Percentiles rank a stretch among this genome's conserved stretches.
phyloP scores from a whole-genome alignment of 441 rosid species.

The Arabidopsis hybrid region DNA sequence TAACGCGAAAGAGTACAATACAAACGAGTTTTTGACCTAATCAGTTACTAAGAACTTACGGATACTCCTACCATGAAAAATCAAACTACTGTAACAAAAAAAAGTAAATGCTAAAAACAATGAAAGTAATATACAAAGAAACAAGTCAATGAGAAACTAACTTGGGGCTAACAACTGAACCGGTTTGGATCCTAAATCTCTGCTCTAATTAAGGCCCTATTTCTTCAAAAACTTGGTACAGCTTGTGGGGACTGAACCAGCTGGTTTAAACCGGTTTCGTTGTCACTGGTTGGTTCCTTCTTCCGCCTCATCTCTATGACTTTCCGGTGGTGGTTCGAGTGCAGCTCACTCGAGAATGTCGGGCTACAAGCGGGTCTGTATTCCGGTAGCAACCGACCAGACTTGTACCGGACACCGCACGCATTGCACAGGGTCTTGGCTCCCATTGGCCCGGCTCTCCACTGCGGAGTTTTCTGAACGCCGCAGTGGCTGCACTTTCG shows the following conservation, averaged over 20 bases:
- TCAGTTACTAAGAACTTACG: conserved; percentile 35
- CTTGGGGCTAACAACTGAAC: conserved; percentile 32
- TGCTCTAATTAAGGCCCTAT: conserved; percentile 13
- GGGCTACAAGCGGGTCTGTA: conserved; percentile 98
- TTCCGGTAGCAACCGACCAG: conserved; percentile 90
- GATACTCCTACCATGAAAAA: conserved; percentile 30
- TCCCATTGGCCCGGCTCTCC: conserved; percentile 93
- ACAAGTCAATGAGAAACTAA: conserved; percentile 31
- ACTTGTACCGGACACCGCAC: conserved; percentile 90
- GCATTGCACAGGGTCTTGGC: conserved; percentile 93
- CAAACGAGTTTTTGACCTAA: conserved; percentile 35
- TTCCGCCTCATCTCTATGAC: conserved; percentile 82
- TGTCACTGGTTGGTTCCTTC: conserved; percentile 24
- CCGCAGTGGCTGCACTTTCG: conserved; percentile 94
- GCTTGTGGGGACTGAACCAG: conserved; percentile 32
- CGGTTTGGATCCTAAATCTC: conserved; percentile 37
- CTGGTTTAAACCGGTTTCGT: conserved; percentile 29
- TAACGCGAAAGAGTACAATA: conserved; percentile 31
- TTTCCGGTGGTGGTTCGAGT: conserved; percentile 93
- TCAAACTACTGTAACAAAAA: conserved; percentile 12
- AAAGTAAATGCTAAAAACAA: conserved; percentile 29
- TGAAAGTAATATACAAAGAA: conserved; percentile 40
- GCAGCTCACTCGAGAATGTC: conserved; percentile 76
- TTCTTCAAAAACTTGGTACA: conserved; percentile 42
- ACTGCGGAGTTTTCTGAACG: conserved; percentile 92